These are phyloP conservation scores for Prunus mume DNA, from an alignment of 306 rosid genomes.

Conservation along the genomic window DNA sequence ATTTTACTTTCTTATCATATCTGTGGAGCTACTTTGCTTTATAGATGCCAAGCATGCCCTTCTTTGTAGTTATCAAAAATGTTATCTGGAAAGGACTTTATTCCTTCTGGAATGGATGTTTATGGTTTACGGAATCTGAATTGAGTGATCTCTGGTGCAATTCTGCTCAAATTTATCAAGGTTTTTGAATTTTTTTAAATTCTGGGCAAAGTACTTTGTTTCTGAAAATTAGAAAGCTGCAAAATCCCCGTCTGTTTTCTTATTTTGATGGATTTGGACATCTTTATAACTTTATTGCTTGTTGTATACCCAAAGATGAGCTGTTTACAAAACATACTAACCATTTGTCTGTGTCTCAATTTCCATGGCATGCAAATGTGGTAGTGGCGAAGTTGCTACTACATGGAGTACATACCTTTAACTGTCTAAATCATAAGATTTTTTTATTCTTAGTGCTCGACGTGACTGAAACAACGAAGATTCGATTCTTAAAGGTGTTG, in stretches of 20 bases:
- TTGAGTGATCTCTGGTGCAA: neutral
- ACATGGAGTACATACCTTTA: neutral
- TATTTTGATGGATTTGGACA: neutral
- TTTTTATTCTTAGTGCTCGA: too few species aligned
- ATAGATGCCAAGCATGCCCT: neutral
- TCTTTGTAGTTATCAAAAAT: neutral
- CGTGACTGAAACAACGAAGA: too few species aligned
- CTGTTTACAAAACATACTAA: neutral
- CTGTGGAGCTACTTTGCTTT: neutral
- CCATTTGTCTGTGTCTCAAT: constrained; percentile 3
- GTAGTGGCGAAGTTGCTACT: constrained; percentile 13
- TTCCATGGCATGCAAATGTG: constrained; percentile 3
- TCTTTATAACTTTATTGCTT: neutral
- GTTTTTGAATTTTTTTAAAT: neutral
- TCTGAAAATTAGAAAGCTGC: neutral
- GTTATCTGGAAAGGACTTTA: neutral
- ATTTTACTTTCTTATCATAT: neutral
- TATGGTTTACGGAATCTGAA: neutral
- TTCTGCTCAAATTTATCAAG: neutral
- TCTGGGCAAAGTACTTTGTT: neutral
- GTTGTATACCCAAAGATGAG: neutral
- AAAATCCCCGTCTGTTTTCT: neutral
- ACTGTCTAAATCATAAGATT: too few species aligned
- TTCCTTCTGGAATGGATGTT: neutral
- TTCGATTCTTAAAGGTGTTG: too few species aligned